These are phyloP conservation scores for Hygrocybe punicea DNA, from an alignment of 768 basidiomycete genomes.

Conservation along the genomic window DNA sequence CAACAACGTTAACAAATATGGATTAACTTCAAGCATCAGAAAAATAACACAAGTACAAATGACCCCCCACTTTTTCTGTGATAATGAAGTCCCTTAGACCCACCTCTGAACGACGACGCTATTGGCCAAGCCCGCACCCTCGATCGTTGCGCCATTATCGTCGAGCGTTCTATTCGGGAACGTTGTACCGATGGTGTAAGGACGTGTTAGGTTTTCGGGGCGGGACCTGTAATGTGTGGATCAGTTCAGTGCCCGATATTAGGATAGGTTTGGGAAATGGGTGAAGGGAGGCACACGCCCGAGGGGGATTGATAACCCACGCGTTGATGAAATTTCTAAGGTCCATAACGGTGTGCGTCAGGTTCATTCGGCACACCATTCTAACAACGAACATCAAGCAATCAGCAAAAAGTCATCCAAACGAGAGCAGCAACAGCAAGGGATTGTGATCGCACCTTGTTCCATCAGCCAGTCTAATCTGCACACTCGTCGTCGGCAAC, in stretches of 20 bases:
- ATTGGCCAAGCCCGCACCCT: constrained; percentile 69
- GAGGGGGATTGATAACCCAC: constrained; percentile 45
- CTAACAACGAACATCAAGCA: constrained; percentile 33
- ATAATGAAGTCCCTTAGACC: constrained; percentile 34
- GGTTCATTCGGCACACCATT: constrained; percentile 82
- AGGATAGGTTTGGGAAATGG: neutral
- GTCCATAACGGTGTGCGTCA: constrained; percentile 84
- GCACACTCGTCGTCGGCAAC: constrained; percentile 82
- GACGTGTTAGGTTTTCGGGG: constrained; percentile 56
- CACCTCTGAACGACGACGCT: constrained; percentile 85
- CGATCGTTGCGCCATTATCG: constrained; percentile 61
- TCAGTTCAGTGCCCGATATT: no score
- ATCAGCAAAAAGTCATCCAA: neutral
- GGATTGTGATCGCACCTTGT: constrained; percentile 53
- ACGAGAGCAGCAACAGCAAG: neutral
- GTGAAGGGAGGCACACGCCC: neutral
- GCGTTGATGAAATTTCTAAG: constrained; percentile 86
- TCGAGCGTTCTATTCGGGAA: constrained; percentile 80
- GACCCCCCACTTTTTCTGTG: constrained; percentile 7
- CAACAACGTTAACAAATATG: no score
- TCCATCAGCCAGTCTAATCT: constrained; percentile 88
- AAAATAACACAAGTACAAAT: no score
- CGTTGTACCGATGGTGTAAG: constrained; percentile 81
- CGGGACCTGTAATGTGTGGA: constrained; percentile 49
- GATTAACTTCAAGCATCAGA: no score